These are phyloP conservation scores for Diaporthe australafricana DNA, from an alignment of 2,329 filamentous ascomycete species.

Conservation along the genomic window DNA sequence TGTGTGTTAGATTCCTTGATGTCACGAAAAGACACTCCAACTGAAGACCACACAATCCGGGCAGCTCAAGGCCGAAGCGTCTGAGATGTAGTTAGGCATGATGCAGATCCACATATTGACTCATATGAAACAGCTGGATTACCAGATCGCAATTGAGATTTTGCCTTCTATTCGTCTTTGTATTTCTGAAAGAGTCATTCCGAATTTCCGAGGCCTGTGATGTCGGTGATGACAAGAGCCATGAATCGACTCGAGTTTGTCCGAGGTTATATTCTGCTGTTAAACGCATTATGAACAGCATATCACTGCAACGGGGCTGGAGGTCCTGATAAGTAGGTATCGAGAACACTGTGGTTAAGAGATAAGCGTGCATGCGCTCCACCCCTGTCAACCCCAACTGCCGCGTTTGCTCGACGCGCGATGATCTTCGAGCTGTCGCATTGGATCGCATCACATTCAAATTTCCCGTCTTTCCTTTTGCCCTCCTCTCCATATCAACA, in stretches of 20 bases:
- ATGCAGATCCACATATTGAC: background rate
- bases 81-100: background rate
- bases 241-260: background rate
- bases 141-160: background rate
- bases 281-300: background rate
- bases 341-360: background rate
- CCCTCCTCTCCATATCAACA: background rate
- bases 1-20: too few relatives aligned
- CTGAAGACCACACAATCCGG: background rate
- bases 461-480: conserved; percentile 25
- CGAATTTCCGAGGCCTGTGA: too few relatives aligned
- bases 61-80: background rate
- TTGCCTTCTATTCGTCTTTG: background rate
- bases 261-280: background rate
- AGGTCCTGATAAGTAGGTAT: background rate
- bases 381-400: conserved; percentile 12
- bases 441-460: conserved; percentile 20
- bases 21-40: too few relatives aligned
- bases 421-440: conserved; percentile 20
- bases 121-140: background rate
- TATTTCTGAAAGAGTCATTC: background rate
- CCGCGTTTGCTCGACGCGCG: conserved; percentile 8
- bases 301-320: background rate
- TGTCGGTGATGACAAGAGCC: background rate
- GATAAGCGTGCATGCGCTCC: background rate